Evolutionary conservation across 805 yeast species (phyloP).

Genomic region (Kodamaea fukazawae): DNA sequence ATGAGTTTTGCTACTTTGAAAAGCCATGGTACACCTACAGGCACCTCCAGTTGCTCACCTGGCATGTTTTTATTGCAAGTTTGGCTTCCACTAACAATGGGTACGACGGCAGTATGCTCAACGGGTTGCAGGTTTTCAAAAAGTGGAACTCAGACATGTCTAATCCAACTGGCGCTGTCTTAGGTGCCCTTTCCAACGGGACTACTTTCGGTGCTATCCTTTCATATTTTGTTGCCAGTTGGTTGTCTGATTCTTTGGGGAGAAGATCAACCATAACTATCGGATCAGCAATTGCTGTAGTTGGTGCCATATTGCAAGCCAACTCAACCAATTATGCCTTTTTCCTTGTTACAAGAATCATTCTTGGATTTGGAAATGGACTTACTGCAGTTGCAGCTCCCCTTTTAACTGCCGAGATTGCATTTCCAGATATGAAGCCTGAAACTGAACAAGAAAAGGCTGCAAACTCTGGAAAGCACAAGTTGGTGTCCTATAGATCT

Average conservation of each 20-base stretch:
- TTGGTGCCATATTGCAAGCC: slow-evolving; percentile 42
- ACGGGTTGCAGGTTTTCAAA: slow-evolving; percentile 46
- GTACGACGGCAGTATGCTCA: slow-evolving; percentile 37
- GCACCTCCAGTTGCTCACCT: not conserved
- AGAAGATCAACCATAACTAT: slow-evolving; percentile 30
- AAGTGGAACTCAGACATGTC: slow-evolving; percentile 39
- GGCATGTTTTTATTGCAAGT: slow-evolving; percentile 35
- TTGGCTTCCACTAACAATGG: slow-evolving; percentile 44
- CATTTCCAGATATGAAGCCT: slow-evolving; percentile 36
- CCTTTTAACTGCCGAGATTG: slow-evolving; percentile 47
- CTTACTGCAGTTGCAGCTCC: slow-evolving; percentile 45
- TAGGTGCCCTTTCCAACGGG: slow-evolving; percentile 22
- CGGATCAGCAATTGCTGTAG: slow-evolving; percentile 24
- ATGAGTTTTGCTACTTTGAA: slow-evolving; percentile 1
- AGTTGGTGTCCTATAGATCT: slow-evolving; percentile 17
- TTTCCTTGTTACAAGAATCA: slow-evolving; percentile 45
- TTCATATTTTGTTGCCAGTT: slow-evolving; percentile 26
- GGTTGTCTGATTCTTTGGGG: slow-evolving; percentile 37
- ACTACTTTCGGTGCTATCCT: slow-evolving; percentile 36
- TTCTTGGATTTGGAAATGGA: slow-evolving; percentile 48
- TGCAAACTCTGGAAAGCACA: not conserved
- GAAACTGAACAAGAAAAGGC: not conserved
- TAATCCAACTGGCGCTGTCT: slow-evolving; percentile 17
- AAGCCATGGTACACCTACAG: slow-evolving; percentile 1
- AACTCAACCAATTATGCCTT: slow-evolving; percentile 29